Percentiles rank a stretch among this genome's conserved stretches.
Evolutionary conservation across 2,329 filamentous ascomycete genomes (phyloP).

Genomic region (Knufia petricola): DNA sequence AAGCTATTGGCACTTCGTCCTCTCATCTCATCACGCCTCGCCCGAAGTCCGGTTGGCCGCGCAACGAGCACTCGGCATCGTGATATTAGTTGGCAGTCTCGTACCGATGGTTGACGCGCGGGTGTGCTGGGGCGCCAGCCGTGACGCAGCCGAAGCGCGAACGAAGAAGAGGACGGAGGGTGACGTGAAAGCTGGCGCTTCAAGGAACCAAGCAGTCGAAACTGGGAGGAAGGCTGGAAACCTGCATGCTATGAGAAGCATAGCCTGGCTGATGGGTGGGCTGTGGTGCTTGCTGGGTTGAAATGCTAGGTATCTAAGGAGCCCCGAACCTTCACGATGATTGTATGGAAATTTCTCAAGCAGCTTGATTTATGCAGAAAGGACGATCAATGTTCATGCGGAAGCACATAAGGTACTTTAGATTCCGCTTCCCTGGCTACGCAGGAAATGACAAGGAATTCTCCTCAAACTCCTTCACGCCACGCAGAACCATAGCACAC

Average conservation of each 20-base stretch:
- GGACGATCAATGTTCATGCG: no score
- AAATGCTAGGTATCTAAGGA: background rate
- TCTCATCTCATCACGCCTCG: background rate
- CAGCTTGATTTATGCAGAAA: no score
- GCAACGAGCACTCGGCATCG: conserved; percentile 15
- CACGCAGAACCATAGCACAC: background rate
- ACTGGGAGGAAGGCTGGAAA: background rate
- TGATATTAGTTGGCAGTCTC: conserved; percentile 12
- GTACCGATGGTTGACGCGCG: conserved; percentile 13
- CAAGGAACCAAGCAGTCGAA: background rate
- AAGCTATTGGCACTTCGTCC: conserved; percentile 14
- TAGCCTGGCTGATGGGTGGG: background rate
- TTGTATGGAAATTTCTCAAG: no score
- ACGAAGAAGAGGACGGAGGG: background rate
- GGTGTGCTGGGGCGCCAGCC: conserved; percentile 10
- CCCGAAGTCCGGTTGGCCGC: conserved; percentile 1
- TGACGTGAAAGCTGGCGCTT: background rate
- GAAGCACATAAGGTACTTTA: no score
- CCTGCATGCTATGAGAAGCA: background rate
- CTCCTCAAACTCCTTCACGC: background rate
- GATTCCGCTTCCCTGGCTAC: no score
- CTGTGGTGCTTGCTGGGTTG: background rate
- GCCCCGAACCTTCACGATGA: no score
- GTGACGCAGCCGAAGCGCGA: background rate
- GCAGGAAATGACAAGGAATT: background rate